These are phyloP conservation scores for Ceriops decandra DNA, from an alignment of 345 rosid species.

Conservation along the genomic window DNA sequence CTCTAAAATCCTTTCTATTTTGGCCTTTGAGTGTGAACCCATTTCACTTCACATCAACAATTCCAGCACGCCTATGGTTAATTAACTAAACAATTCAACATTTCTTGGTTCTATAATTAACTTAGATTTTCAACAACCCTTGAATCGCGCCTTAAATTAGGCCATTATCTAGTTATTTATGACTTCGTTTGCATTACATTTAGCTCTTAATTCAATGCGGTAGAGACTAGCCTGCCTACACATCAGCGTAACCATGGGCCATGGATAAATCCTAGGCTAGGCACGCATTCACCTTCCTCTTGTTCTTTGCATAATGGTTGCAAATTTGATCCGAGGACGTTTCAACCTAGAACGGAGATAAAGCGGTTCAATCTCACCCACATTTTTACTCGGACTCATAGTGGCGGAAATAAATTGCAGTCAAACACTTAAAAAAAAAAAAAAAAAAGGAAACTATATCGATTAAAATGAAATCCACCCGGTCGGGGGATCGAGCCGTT, in stretches of 20 bases:
- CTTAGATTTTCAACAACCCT: constrained; percentile 31
- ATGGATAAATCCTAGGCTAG: too few species aligned
- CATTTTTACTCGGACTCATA: background rate
- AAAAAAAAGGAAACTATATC: constrained; percentile 2
- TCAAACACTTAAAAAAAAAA: constrained; percentile 20
- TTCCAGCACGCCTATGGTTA: background rate
- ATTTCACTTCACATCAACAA: background rate
- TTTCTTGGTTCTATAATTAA: background rate
- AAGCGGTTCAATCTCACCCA: background rate
- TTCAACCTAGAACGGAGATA: too few species aligned
- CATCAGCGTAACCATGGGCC: too few species aligned
- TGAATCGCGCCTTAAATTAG: constrained; percentile 52
- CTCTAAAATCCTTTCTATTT: constrained; percentile 7
- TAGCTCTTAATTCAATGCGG: constrained; percentile 18
- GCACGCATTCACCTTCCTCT: too few species aligned
- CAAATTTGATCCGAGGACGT: too few species aligned
- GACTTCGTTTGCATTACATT: constrained; percentile 15
- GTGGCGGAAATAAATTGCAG: constrained; percentile 8
- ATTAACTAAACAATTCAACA: background rate
- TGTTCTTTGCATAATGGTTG: too few species aligned
- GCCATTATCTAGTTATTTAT: constrained; percentile 24
- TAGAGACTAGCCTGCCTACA: too few species aligned
- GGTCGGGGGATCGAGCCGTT: background rate
- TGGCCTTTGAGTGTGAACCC: constrained; percentile 13
- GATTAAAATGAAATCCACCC: background rate